phyloP scores from a whole-genome alignment of 108 stramenopile genomes.

The Ochromonas danica region DNA sequence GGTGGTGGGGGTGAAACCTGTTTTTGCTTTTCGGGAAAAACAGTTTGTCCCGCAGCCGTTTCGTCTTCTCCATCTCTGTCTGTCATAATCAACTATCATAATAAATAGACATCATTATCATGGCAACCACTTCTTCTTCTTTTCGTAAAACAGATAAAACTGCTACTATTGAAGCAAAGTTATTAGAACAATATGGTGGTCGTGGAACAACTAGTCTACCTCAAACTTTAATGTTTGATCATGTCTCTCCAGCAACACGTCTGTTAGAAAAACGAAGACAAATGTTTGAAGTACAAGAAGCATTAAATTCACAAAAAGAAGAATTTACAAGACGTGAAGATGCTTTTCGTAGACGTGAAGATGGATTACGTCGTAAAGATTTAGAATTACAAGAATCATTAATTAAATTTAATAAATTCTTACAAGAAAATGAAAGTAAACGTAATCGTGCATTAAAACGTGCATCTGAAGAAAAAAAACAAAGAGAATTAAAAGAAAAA shows the following conservation, averaged over 20 bases:
- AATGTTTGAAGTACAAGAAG: constrained; percentile 67
- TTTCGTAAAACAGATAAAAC: no score
- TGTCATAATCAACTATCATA: no score
- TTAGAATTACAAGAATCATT: constrained; percentile 64
- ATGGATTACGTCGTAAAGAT: constrained; percentile 58
- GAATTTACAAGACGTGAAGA: constrained; percentile 58
- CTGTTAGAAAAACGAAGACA: constrained; percentile 64
- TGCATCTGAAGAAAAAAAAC: constrained; percentile 58
- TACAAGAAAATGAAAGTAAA: constrained; percentile 64
- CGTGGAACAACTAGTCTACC: constrained; percentile 22
- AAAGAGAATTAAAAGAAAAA: constrained; percentile 39
- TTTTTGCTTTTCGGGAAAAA: no score
- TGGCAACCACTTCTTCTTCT: no score
- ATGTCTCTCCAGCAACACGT: constrained; percentile 61
- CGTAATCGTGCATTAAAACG: constrained; percentile 59
- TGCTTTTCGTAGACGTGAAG: constrained; percentile 62
- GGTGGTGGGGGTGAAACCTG: no score
- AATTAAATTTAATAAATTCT: constrained; percentile 65
- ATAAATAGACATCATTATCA: no score
- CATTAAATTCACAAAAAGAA: constrained; percentile 64
- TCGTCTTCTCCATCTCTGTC: no score
- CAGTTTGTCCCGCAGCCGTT: no score
- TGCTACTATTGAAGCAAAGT: neutral
- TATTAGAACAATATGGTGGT: neutral
- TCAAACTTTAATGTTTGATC: constrained; percentile 49